phyloP scores from a whole-genome alignment of 2,329 filamentous ascomycete genomes.

The Lojkania enalia region DNA sequence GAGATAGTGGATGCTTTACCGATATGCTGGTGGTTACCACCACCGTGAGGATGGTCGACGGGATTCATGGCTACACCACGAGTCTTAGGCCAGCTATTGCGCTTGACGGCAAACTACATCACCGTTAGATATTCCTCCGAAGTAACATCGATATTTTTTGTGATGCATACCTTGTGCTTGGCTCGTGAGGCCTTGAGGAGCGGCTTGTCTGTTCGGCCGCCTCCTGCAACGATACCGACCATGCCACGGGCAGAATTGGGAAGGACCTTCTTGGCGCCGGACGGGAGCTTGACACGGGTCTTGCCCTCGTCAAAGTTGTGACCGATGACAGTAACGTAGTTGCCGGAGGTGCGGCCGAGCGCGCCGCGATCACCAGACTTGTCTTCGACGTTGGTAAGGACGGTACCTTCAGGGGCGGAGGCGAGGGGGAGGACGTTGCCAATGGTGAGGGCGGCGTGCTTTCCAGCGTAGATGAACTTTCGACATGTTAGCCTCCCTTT shows the following conservation, averaged over 20 bases:
- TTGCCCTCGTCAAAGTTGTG: constrained; percentile 74
- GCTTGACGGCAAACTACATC: constrained; percentile 89
- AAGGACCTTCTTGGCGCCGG: constrained; percentile 98
- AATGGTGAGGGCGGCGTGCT: constrained; percentile 95
- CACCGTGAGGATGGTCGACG: constrained; percentile 81
- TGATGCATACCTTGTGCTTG: constrained; percentile 75
- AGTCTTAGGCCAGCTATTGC: constrained; percentile 99
- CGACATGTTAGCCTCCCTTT: constrained; percentile 22
- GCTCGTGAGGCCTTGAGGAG: constrained; percentile 98
- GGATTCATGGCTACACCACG: constrained; percentile 99
- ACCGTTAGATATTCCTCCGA: not conserved
- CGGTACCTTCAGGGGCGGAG: constrained; percentile 97
- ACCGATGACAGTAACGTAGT: constrained; percentile 81
- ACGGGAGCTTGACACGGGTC: constrained; percentile 99
- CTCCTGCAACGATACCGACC: constrained; percentile 99
- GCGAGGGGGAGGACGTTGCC: constrained; percentile 95
- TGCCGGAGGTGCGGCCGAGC: constrained; percentile 95
- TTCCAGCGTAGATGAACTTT: constrained; percentile 96
- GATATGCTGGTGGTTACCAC: constrained; percentile 99
- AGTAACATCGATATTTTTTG: not conserved
- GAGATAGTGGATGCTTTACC: constrained; percentile 99
- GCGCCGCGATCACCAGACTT: constrained; percentile 96
- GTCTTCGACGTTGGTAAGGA: constrained; percentile 99
- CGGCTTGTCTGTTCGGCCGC: constrained; percentile 99
- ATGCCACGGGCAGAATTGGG: constrained; percentile 91